These are phyloP conservation scores for Arachnopeziza araneosa DNA, from an alignment of 2,329 filamentous ascomycete genomes.

Conservation along the genomic window DNA sequence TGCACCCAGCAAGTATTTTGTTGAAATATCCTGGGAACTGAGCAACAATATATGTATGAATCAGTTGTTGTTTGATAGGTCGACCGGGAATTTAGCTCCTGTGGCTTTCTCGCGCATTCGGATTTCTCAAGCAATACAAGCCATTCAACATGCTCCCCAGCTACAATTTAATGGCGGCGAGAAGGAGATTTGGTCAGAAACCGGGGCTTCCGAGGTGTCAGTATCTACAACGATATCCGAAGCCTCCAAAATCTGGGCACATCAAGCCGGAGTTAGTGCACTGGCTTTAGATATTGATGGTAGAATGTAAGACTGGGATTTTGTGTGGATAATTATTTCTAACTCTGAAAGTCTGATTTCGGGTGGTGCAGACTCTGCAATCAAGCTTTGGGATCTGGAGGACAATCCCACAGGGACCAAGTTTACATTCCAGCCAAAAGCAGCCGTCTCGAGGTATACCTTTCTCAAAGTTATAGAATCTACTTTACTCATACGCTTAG, in stretches of 20 bases:
- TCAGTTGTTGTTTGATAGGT: conserved; percentile 69
- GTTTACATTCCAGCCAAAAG: conserved; percentile 50
- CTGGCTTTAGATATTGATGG: conserved; percentile 82
- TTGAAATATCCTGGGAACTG: neutral
- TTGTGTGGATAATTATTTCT: neutral
- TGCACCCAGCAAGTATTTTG: neutral
- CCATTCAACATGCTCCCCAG: conserved; percentile 61
- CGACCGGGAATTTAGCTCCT: conserved; percentile 61
- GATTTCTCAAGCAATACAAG: conserved; percentile 59
- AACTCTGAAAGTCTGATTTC: conserved; percentile 60
- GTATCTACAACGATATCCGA: neutral
- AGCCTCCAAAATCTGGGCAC: conserved; percentile 47
- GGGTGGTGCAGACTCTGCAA: conserved; percentile 76
- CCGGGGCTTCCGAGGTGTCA: neutral
- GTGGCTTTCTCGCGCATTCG: conserved; percentile 60
- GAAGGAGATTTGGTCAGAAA: conserved; percentile 25
- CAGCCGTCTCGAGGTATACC: conserved; percentile 40
- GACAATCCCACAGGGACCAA: conserved; percentile 36
- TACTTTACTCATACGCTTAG: conserved; percentile 6
- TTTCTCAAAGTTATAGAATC: neutral
- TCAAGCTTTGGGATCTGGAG: conserved; percentile 86
- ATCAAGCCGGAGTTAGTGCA: conserved; percentile 72
- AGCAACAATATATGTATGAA: conserved; percentile 57
- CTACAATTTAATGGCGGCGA: conserved; percentile 65
- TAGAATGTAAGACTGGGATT: conserved; percentile 48